phyloP scores from a whole-genome alignment of 768 basidiomycete species.

The Mycena metata region DNA sequence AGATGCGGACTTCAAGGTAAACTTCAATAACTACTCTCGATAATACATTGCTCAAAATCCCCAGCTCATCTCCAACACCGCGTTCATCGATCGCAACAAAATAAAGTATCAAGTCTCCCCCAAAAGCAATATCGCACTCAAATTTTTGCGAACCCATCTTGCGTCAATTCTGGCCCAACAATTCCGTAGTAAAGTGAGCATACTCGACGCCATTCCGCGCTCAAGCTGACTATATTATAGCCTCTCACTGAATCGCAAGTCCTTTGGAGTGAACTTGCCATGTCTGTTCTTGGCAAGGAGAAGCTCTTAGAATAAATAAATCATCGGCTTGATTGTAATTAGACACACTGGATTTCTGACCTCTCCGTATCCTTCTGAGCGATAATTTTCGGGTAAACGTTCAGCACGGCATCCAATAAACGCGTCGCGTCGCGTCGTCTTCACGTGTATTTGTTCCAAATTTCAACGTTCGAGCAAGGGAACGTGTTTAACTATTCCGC shows the following conservation, averaged over 20 bases:
- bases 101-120: constrained; percentile 78
- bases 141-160: constrained; percentile 79
- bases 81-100: constrained; percentile 90
- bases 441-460: too few species aligned
- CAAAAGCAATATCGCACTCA: constrained; percentile 84
- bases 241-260: constrained; percentile 69
- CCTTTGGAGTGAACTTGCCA: constrained; percentile 80
- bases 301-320: constrained; percentile 48
- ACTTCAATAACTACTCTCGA: not conserved
- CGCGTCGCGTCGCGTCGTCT: too few species aligned
- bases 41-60: constrained; percentile 6
- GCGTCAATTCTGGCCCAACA: constrained; percentile 70
- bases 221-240: constrained; percentile 34
- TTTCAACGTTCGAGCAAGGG: too few species aligned
- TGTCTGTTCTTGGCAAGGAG: constrained; percentile 70
- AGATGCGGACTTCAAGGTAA: constrained; percentile 87
- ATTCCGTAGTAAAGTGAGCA: constrained; percentile 63
- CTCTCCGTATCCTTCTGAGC: too few species aligned
- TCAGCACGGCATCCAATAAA: too few species aligned
- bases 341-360: too few species aligned
- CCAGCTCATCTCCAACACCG: constrained; percentile 79
- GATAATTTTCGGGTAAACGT: too few species aligned
- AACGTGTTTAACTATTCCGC: too few species aligned
- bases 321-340: too few species aligned
- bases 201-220: not conserved